Evolutionary conservation across 2,329 filamentous ascomycete species (phyloP), one percentile per base, ranked within the genome.

Genomic region (Leptographium lundbergii): DNA sequence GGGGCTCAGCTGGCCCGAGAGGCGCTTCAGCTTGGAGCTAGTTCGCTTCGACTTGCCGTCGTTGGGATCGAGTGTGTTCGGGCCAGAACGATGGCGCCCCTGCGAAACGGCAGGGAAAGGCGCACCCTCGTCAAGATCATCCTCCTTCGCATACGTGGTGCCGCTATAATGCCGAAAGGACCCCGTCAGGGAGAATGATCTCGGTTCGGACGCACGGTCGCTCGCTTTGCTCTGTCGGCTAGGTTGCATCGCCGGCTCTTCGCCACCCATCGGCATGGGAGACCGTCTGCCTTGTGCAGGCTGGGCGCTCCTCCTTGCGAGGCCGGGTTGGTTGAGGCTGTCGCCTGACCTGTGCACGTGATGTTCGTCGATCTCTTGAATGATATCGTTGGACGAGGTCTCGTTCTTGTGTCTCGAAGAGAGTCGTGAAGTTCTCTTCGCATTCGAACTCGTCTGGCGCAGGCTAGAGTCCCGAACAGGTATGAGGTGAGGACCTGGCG

Each of bases 81-180:
- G 75, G 9, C 76, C 75, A 0, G 80, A 79, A 45, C 72, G 72
- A 56, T 75, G 76, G 54, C 75, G 68, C 19, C 83, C 78, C 62
- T 87, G 86, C 19, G 84, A 78, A 9, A 90, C 78, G 1, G 85
- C 78, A 0, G 87, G 87, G 22, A 82, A 87, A 1, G 87, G 87
- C 0, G 87, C 87, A 17, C 83, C 84, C 22, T 88, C 85, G 25
- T 87, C 81, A 2, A 74, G 56, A 11, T 72, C 68, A 22, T 74
- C 70, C 10, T 71, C 67, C 27, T 9, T 29, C 4, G 22, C 14
- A 17, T 29, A 24, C 17, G 10, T 27, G 10, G 3, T 63, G 59
- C 60, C 59, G 57, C 25, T 48, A n/a, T 24, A 47, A 7, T 17
- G n/a, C 17, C 47, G 42, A 2, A 7, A 22, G 4, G 34, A 29